Conservation (phyloP, 352 stramenopile species). For the Globisporangium rhizosaccharum region DNA sequence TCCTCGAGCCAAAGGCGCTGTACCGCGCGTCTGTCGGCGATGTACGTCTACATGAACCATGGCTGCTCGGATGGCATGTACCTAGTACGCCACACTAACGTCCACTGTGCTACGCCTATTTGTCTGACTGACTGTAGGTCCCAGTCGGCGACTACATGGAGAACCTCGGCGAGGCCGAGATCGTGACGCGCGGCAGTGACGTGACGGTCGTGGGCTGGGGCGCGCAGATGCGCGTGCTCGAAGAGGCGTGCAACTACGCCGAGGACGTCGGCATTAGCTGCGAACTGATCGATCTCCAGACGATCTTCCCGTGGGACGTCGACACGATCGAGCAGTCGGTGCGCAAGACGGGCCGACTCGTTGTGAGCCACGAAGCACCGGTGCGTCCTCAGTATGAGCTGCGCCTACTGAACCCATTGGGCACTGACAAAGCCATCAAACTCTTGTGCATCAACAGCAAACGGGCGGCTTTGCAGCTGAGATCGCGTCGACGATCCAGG, state of each 20-base stretch:
- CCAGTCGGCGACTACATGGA: slow-evolving; percentile 94
- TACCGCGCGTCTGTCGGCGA: slow-evolving; percentile 96
- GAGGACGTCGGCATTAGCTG: slow-evolving; percentile 92
- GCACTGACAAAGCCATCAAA: not conserved
- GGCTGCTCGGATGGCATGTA: no score
- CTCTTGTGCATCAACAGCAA: slow-evolving; percentile 33
- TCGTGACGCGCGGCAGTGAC: slow-evolving; percentile 89
- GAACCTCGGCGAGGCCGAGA: slow-evolving; percentile 92
- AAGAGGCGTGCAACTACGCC: slow-evolving; percentile 81
- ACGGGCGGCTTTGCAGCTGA: slow-evolving; percentile 94
- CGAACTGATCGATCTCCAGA: slow-evolving; percentile 97
- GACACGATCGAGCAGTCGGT: slow-evolving; percentile 94
- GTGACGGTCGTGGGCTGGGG: slow-evolving; percentile 96
- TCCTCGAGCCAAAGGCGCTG: slow-evolving; percentile 98
- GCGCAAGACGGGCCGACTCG: slow-evolving; percentile 95
- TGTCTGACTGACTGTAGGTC: slow-evolving; percentile 34
- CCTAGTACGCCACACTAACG: not conserved
- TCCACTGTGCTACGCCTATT: not conserved
- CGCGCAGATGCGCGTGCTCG: slow-evolving; percentile 85
- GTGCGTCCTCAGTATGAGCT: slow-evolving; percentile 31
- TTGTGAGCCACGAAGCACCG: slow-evolving; percentile 96
- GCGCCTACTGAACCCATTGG: no score
- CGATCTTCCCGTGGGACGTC: slow-evolving; percentile 96
- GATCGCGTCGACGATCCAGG: slow-evolving; percentile 92
- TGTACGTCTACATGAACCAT: slow-evolving; percentile 17